Evolutionary conservation across 805 yeast genomes (phyloP), one percentile per base, ranked within the genome.

Genomic region (Candida coquimbonensis): DNA sequence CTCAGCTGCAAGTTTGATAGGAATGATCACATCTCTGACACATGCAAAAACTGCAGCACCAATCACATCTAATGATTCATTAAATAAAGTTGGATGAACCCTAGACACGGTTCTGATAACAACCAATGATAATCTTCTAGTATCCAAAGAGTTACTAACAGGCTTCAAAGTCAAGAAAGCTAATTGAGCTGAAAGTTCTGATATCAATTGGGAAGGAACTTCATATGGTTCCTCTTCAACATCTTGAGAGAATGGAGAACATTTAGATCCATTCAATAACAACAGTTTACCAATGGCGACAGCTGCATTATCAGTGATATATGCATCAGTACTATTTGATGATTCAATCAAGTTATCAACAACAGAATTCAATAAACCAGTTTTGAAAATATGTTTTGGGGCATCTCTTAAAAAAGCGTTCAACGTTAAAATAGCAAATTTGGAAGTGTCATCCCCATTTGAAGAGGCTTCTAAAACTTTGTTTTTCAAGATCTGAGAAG

Each of bases 1-100:
- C 63, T 91, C 99, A 8, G 96, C 96, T 1, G 97, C 96, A 50
- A 91, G 72, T 58, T 89, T 90, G 54, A 91, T 82, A 5, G 99
- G 97, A 57, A 91, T 87, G 40, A 87, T 72, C n/a, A 81, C 74
- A 58, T 90, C 96, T 53, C 99, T 74, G 36, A 91, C 83, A 61
- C 93, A 82, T 0, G 83, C 69, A 62, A 91, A 91, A 2, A 89
- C 81, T 12, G 87, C 71, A 13, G 93, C 87, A 4, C 75, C 87
- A 43, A 91, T 55, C 0, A 65, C 50, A 53, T 80, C 80, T 51
- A 77, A 67, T 55, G 73, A 69, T 12, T 83, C 80, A 46, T 67
- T 65, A 41, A 87, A 66, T 24, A 77, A 64, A 0, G 70, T 73
- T 51, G 70, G 75, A 48, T 82, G 77, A 55, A 70, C 66, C 57